phyloP scores from a whole-genome alignment of 495 filamentous ascomycete genomes.

The Penicillium nucicola region DNA sequence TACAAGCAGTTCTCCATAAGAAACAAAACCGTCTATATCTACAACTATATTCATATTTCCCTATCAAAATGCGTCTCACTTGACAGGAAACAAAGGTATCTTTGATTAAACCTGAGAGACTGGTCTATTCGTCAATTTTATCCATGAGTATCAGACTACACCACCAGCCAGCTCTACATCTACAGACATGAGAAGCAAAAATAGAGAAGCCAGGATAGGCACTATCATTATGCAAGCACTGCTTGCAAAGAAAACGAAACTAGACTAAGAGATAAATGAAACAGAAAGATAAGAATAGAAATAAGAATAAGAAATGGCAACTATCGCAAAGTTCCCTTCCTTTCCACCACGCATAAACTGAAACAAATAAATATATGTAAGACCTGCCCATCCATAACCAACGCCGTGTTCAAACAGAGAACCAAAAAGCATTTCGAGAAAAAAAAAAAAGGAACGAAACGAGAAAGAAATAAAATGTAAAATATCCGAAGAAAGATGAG shows the following conservation, averaged over 20 bases:
- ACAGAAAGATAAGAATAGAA: no score
- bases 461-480: not conserved
- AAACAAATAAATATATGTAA: constrained; percentile 1
- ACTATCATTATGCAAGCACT: not conserved
- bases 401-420: constrained; percentile 3
- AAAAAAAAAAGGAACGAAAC: not conserved
- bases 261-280: not conserved
- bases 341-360: not conserved
- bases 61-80: no score
- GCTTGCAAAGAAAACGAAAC: not conserved
- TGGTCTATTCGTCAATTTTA: no score
- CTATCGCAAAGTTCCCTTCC: not conserved
- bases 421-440: constrained; percentile 1
- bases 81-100: no score
- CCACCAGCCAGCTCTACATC: no score
- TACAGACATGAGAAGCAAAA: not conserved
- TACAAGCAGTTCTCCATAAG: no score
- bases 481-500: not conserved
- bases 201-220: not conserved
- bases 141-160: no score
- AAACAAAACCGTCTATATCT: no score
- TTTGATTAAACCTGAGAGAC: no score
- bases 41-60: no score
- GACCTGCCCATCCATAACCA: constrained; percentile 3
- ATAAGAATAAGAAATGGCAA: not conserved